A percentile compares a stretch with the other conserved stretches of the same genome.
These are phyloP conservation scores for Hypoxylon rickii DNA, from an alignment of 495 filamentous ascomycete species.

Conservation along the genomic window DNA sequence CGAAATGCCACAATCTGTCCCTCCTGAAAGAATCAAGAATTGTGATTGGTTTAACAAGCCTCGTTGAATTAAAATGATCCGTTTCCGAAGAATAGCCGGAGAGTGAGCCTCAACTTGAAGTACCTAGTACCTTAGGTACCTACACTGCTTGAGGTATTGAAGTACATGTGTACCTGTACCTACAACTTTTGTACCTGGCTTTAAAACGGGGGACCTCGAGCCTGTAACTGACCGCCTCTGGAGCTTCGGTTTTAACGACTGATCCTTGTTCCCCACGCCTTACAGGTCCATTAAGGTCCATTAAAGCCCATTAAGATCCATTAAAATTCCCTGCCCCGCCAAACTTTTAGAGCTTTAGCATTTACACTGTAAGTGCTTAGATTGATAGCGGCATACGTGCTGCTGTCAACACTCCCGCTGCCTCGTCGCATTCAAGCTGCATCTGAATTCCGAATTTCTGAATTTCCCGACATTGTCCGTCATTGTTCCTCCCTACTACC, in stretches of 20 bases:
- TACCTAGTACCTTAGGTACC: not conserved
- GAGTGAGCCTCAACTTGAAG: not conserved
- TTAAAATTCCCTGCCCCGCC: conserved; percentile 47
- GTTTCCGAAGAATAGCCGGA: conserved; percentile 23
- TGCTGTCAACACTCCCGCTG: too few relatives aligned
- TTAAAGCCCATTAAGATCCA: too few relatives aligned
- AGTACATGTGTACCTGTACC: not conserved
- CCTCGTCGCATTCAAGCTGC: conserved; percentile 14
- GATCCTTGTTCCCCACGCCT: conserved; percentile 24
- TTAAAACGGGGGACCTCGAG: too few relatives aligned
- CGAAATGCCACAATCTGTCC: conserved; percentile 35
- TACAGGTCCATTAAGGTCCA: too few relatives aligned
- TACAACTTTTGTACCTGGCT: too few relatives aligned
- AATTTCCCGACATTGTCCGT: too few relatives aligned
- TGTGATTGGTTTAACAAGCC: conserved; percentile 14
- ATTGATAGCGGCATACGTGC: too few relatives aligned
- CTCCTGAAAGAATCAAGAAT: conserved; percentile 26
- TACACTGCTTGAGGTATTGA: not conserved
- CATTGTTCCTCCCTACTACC: too few relatives aligned
- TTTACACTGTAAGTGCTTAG: not conserved
- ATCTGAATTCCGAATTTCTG: too few relatives aligned
- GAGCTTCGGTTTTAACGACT: not conserved
- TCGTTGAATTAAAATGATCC: conserved; percentile 26
- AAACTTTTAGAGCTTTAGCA: conserved; percentile 39
- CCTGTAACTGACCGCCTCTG: conserved; percentile 9